Evolutionary conservation across 306 rosid species (phyloP).

Genomic region (Hippophae tibetana): DNA sequence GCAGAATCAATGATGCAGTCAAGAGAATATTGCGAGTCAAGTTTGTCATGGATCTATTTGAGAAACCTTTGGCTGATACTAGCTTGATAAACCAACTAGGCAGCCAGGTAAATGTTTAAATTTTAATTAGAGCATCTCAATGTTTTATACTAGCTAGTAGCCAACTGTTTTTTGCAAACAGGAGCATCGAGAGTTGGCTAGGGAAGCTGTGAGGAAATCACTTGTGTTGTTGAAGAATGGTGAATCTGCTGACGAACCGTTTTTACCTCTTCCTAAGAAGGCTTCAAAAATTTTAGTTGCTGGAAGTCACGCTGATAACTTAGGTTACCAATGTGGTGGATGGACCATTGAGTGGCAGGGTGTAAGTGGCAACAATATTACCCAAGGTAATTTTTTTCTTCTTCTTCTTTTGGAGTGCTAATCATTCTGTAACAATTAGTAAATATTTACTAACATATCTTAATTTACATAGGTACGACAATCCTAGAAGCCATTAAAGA

Average conservation of each 20-base stretch:
- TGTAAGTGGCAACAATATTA: conserved; percentile 14
- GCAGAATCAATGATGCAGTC: conserved; percentile 29
- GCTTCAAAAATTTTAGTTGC: conserved; percentile 12
- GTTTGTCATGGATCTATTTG: conserved; percentile 26
- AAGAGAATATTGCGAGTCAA: conserved; percentile 27
- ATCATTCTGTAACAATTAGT: not conserved
- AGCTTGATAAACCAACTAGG: conserved; percentile 22
- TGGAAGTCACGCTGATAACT: conserved; percentile 20
- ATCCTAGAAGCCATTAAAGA: conserved; percentile 18
- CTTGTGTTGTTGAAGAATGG: conserved; percentile 17
- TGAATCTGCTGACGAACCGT: conserved; percentile 1
- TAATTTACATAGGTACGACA: conserved; percentile 12
- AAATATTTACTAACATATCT: not conserved
- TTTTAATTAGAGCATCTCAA: not conserved
- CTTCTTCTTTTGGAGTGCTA: too few relatives aligned
- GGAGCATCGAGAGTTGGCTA: conserved; percentile 21
- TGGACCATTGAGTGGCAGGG: conserved; percentile 23
- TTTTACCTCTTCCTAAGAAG: conserved; percentile 16
- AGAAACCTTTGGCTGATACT: conserved; percentile 20
- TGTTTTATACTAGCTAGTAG: too few relatives aligned
- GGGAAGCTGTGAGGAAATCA: conserved; percentile 23
- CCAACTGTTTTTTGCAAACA: not conserved
- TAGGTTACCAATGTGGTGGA: conserved; percentile 21
- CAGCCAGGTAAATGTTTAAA: conserved; percentile 11
- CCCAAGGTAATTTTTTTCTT: conserved; percentile 1